Base-by-base conservation (phyloP, 2,329 filamentous ascomycete species). In the Colletotrichum cordylinicola region DNA sequence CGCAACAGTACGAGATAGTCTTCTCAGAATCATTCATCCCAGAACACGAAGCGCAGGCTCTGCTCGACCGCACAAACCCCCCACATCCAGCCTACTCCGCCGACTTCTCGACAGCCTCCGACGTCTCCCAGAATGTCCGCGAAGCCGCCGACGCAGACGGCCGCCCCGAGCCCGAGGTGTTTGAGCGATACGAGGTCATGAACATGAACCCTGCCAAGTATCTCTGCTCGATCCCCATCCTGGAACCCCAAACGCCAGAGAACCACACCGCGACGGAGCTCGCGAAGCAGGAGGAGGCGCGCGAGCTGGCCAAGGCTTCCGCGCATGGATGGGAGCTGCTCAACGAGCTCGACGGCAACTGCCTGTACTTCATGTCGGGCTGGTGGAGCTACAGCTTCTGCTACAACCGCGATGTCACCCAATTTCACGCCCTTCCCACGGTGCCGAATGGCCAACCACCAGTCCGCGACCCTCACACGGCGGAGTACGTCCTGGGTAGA, bases 371-470 rank as follows among this genome's bases (percentile, higher is more conserved):
- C 78, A 87, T 96, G 78, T 94, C 93, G 1, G 96, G 96, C 0
- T 98, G 96, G 96, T 98, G 96, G 96, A 97, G 94, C 82, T 98
- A 98, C 85, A 94, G 93, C 80, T 98, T 98, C 84, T 98, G 96
- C 88, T 97, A 98, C 86, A 95, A 95, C 82, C 90, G 93, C 77
- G 92, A 96, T 78, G 93, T 98, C 77, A 94, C 95, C 81, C 96
- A 98, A 84, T 98, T 98, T 85, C 96, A 98, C 83, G 95, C 95
- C 60, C 86, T 96, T 75, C 91, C 95, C 1, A 92, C 92, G 3
- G 85, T 85, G 21, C 90, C 91, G 60, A 92, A 93, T 75, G 93
- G 93, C 4, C 91, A 94, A 13, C 93, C 95, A 29, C 96, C 96
- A 0, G 89, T 93, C 61, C 93, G 95, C 80, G 96, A 98, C 80